These are phyloP conservation scores for Pisolithus marmoratus DNA, from an alignment of 768 basidiomycete genomes.

Conservation along the genomic window DNA sequence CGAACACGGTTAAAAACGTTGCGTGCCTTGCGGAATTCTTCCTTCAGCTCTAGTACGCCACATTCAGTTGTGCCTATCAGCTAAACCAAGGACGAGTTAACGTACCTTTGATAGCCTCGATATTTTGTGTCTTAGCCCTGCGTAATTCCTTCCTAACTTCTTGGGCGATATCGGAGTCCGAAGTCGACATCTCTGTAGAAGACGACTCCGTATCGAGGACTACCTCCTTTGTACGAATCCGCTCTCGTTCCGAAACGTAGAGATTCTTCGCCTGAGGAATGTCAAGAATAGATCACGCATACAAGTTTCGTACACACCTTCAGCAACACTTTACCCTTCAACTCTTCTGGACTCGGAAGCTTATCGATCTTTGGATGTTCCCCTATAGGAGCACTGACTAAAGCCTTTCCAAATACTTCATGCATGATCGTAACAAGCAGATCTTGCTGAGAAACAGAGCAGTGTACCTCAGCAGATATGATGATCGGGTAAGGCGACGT, in stretches of 20 bases:
- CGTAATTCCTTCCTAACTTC: constrained; percentile 22
- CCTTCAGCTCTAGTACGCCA: constrained; percentile 28
- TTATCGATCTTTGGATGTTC: constrained; percentile 41
- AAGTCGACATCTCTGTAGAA: constrained; percentile 34
- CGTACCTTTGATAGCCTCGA: constrained; percentile 33
- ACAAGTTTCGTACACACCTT: constrained; percentile 47
- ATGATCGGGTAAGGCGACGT: constrained; percentile 89
- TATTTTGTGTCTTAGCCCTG: constrained; percentile 23
- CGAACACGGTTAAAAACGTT: constrained; percentile 40
- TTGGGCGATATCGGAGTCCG: constrained; percentile 23
- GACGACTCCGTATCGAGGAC: constrained; percentile 38
- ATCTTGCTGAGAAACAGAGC: constrained; percentile 73
- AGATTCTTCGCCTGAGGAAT: constrained; percentile 66
- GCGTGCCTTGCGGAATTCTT: constrained; percentile 35
- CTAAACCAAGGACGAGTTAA: neutral
- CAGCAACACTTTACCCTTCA: constrained; percentile 74
- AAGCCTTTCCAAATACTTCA: constrained; percentile 49
- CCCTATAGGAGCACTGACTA: constrained; percentile 46
- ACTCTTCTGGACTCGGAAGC: constrained; percentile 80
- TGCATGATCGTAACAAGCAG: constrained; percentile 70
- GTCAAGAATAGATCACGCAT: neutral
- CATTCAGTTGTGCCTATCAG: neutral
- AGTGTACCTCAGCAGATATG: constrained; percentile 91
- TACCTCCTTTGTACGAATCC: constrained; percentile 27
- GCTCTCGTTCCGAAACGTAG: constrained; percentile 41